Evolutionary conservation across 129 eudicot genomes (phyloP), one percentile per base, ranked within the genome.

Genomic region (Saposhnikovia divaricata): DNA sequence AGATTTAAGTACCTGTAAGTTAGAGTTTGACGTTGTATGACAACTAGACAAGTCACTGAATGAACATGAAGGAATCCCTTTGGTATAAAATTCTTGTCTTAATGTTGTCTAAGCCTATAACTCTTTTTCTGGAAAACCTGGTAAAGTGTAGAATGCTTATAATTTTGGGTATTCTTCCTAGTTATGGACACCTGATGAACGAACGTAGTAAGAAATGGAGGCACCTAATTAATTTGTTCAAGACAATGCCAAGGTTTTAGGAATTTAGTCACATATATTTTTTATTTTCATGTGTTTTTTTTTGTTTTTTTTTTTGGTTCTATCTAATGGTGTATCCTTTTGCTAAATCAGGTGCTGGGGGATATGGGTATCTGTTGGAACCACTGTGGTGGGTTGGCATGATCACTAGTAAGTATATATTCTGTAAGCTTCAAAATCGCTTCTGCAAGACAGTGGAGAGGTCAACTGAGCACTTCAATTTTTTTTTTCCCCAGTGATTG

Each of bases 381-480:
- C 98, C 98, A 23, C 93, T 93, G 44, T 93, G 98, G 98, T 93
- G 98, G 98, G 84, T 93, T 84, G 98, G 98, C 85, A 93, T 93
- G 98, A 63, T 85, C 65, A 91, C 96, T 80, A 93, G 98, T 93
- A 91, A 89, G 98, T 83, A 18, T 72, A 25, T 13, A 65, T 55
- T 44, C 69, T 27, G 40, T 31, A 31, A 61, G 12, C 43, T 68
- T 68, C 1, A 13, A 47, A 44, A n/a, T 74, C 9, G 39, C 23
- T 43, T 55, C 10, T 42, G 57, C 70, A 74, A 61, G 53, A 63
- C 72, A 18, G 51, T 44, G 57, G 77, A 74, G 16, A 44, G 10
- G 23, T 74, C 59, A 44, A 73, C 34, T 74, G 40, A 74, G 23
- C 28, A 21, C 9, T 59, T 74, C 0, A 3, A 47, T 47, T 14